phyloP scores from a whole-genome alignment of 169 alveolate species.

The Cryptosporidium viatorum region DNA sequence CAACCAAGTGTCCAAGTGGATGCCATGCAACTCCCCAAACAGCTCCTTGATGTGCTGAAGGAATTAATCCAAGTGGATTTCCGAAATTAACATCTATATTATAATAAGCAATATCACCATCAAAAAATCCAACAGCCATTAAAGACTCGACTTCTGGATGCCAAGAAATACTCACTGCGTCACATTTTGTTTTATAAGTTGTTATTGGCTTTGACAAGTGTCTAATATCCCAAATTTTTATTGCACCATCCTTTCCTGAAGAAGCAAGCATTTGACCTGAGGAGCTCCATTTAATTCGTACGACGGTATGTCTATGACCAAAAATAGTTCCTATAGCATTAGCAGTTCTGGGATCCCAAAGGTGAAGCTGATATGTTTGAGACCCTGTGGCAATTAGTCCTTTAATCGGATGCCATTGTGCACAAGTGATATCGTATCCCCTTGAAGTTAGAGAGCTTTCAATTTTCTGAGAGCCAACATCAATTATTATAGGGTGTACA shows the following conservation, averaged over 20 bases:
- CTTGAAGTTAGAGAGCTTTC: conserved; percentile 62
- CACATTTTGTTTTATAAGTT: conserved; percentile 66
- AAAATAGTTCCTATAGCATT: conserved; percentile 84
- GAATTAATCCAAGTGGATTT: conserved; percentile 57
- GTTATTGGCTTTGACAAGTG: conserved; percentile 62
- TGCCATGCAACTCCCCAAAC: conserved; percentile 84
- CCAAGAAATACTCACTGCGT: conserved; percentile 75
- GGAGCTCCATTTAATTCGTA: conserved; percentile 76
- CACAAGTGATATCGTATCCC: conserved; percentile 81
- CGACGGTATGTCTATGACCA: conserved; percentile 87
- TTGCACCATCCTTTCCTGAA: conserved; percentile 85
- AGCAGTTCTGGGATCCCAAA: conserved; percentile 87
- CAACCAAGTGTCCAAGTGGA: conserved; percentile 90
- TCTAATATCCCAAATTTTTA: conserved; percentile 86
- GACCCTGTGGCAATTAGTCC: conserved; percentile 88
- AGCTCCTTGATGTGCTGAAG: conserved; percentile 74
- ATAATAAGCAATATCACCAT: conserved; percentile 63
- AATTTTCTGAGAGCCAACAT: conserved; percentile 72
- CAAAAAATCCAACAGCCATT: conserved; percentile 71
- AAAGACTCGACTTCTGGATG: conserved; percentile 74
- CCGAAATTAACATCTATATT: conserved; percentile 42
- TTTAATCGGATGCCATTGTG: conserved; percentile 88
- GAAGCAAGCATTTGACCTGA: conserved; percentile 67
- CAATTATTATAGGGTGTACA: conserved; percentile 72
- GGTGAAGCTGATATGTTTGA: conserved; percentile 84